Conservation (phyloP, 2,329 filamentous ascomycete genomes). For the Fusarium sterilihyphosum region DNA sequence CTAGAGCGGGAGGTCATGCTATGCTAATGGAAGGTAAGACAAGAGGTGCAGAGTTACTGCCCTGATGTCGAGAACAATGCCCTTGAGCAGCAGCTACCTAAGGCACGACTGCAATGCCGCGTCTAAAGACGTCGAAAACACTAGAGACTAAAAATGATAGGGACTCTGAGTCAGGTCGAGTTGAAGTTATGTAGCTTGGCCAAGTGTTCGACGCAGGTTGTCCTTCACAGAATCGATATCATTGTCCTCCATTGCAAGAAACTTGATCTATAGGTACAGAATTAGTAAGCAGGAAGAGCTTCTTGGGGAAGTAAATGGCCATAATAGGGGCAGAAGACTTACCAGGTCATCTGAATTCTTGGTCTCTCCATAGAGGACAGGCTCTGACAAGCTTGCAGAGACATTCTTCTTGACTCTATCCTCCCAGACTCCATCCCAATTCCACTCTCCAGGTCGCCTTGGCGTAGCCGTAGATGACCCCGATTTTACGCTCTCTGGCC, state of each 20-base stretch:
- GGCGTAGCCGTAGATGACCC: conserved; percentile 3
- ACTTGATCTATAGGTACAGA: conserved; percentile 64
- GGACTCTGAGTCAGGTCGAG: neutral
- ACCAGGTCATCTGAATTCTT: conserved; percentile 77
- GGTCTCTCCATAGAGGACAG: conserved; percentile 77
- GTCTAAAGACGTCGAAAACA: neutral
- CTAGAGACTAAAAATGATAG: neutral
- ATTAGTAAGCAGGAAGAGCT: conserved; percentile 18
- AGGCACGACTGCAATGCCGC: neutral
- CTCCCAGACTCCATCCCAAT: conserved; percentile 98
- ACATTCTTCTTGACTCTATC: conserved; percentile 85
- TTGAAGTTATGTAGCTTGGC: conserved; percentile 41
- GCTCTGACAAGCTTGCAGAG: conserved; percentile 79
- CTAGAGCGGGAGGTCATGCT: neutral
- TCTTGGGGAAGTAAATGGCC: neutral
- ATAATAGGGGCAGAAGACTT: conserved; percentile 47
- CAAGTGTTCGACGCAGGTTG: conserved; percentile 64
- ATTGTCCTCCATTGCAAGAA: conserved; percentile 69
- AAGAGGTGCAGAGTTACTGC: neutral
- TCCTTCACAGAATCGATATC: conserved; percentile 68
- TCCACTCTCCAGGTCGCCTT: conserved; percentile 80
- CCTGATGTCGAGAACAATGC: neutral
- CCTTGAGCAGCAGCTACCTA: neutral
- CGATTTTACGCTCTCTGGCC: conserved; percentile 17
- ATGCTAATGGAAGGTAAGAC: neutral